Evolutionary conservation across 2,329 filamentous ascomycete species (phyloP).

Genomic region (Neobulgaria alba): DNA sequence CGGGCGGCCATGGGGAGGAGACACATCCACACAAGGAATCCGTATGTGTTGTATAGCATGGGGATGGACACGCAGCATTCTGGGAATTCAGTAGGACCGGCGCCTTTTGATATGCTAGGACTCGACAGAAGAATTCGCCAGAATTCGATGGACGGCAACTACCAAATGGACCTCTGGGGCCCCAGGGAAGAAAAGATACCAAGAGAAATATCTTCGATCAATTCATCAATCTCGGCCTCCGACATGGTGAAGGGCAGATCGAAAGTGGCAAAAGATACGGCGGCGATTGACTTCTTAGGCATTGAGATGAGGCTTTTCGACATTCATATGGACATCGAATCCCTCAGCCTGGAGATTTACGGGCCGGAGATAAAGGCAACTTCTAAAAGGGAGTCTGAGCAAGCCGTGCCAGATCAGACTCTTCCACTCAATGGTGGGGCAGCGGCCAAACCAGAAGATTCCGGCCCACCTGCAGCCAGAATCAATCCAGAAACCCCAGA

Average conservation of each 20-base stretch:
- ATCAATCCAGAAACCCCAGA: no score
- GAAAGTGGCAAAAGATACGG: background rate
- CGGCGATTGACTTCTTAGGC: no score
- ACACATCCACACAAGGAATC: background rate
- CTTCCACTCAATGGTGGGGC: no score
- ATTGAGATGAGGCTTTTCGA: background rate
- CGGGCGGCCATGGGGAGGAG: constrained; percentile 31
- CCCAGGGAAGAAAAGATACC: background rate
- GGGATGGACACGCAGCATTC: background rate
- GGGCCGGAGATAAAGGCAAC: no score
- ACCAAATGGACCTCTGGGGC: background rate
- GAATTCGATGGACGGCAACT: background rate
- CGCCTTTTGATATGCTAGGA: background rate
- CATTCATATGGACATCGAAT: background rate
- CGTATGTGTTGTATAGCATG: background rate
- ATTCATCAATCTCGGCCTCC: background rate
- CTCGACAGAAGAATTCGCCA: background rate
- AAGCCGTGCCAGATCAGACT: no score
- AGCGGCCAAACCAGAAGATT: no score
- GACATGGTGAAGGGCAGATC: background rate
- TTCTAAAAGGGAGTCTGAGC: no score
- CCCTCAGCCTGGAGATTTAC: background rate
- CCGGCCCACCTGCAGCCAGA: no score
- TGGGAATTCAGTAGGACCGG: background rate
- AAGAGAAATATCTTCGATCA: background rate